These are phyloP conservation scores for Clonostachys rhizophaga DNA, from an alignment of 2,329 filamentous ascomycete species.

Conservation along the genomic window DNA sequence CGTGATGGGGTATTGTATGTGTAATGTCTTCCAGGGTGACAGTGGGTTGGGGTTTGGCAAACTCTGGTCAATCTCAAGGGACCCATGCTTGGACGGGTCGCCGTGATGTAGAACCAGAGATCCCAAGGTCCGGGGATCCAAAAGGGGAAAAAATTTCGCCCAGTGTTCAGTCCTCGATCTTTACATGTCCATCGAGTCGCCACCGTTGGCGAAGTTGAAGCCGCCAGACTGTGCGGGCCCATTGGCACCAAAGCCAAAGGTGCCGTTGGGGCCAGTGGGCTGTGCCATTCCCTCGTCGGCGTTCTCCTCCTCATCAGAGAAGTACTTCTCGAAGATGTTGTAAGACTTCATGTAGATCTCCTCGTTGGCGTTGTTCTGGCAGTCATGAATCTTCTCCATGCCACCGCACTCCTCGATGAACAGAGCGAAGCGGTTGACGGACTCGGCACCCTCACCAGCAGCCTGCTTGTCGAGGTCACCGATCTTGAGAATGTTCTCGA, in stretches of 20 bases:
- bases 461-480: slow-evolving; percentile 98
- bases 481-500: slow-evolving; percentile 99
- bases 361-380: slow-evolving; percentile 99
- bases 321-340: slow-evolving; percentile 99
- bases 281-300: slow-evolving; percentile 77
- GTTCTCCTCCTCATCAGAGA: slow-evolving; percentile 96
- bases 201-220: slow-evolving; percentile 87
- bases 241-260: slow-evolving; percentile 75
- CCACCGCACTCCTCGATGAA: slow-evolving; percentile 98
- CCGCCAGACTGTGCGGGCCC: slow-evolving; percentile 61
- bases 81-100: too few relatives aligned
- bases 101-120: too few relatives aligned
- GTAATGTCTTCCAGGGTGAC: too few relatives aligned
- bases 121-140: too few relatives aligned
- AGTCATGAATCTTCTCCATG: slow-evolving; percentile 99
- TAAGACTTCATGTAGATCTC: slow-evolving; percentile 99
- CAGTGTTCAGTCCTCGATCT: neutral
- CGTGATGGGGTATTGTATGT: too few relatives aligned
- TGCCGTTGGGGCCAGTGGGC: slow-evolving; percentile 62
- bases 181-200: slow-evolving; percentile 65
- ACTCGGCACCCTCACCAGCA: slow-evolving; percentile 65
- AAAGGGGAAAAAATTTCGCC: too few relatives aligned
- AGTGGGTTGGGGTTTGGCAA: too few relatives aligned
- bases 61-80: too few relatives aligned
- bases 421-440: slow-evolving; percentile 93